These are phyloP conservation scores for Microthyrium microscopicum DNA, from an alignment of 2,329 filamentous ascomycete genomes.

Conservation along the genomic window DNA sequence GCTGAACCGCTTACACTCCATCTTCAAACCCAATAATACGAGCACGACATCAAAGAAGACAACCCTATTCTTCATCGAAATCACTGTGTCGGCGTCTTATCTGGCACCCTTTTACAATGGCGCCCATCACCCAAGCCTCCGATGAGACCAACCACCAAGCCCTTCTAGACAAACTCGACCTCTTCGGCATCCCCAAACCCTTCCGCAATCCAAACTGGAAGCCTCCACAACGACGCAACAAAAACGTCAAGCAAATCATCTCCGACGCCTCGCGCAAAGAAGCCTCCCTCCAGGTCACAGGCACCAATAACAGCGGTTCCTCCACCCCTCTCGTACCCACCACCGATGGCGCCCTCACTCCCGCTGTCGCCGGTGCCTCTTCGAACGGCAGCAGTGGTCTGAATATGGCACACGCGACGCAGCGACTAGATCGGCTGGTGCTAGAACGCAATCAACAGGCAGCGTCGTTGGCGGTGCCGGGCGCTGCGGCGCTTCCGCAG, in stretches of 20 bases:
- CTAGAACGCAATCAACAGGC: conserved; percentile 55
- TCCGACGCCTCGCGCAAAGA: conserved; percentile 78
- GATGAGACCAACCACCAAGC: conserved; percentile 65
- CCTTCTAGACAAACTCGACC: conserved; percentile 82
- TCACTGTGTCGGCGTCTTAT: too few relatives aligned
- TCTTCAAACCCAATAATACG: conserved; percentile 8
- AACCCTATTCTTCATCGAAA: too few relatives aligned
- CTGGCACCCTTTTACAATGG: conserved; percentile 25
- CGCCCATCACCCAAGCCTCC: conserved; percentile 49
- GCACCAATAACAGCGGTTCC: conserved; percentile 65
- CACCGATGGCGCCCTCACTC: conserved; percentile 14
- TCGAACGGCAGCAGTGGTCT: conserved; percentile 51
- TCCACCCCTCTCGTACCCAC: conserved; percentile 37
- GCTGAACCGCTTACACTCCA: background rate
- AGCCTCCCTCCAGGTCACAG: conserved; percentile 70
- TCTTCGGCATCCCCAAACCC: conserved; percentile 67
- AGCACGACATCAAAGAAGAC: conserved; percentile 6
- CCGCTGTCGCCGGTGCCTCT: conserved; percentile 23
- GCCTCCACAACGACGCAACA: conserved; percentile 88
- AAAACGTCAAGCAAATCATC: conserved; percentile 94
- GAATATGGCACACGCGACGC: conserved; percentile 79
- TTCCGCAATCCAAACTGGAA: conserved; percentile 88
- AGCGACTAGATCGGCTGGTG: conserved; percentile 73
- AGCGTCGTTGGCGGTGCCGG: conserved; percentile 17
- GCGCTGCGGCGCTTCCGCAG: conserved; percentile 33